Evolutionary conservation across 257 asterid genomes (phyloP).

Genomic region (Forsythia viridissima): DNA sequence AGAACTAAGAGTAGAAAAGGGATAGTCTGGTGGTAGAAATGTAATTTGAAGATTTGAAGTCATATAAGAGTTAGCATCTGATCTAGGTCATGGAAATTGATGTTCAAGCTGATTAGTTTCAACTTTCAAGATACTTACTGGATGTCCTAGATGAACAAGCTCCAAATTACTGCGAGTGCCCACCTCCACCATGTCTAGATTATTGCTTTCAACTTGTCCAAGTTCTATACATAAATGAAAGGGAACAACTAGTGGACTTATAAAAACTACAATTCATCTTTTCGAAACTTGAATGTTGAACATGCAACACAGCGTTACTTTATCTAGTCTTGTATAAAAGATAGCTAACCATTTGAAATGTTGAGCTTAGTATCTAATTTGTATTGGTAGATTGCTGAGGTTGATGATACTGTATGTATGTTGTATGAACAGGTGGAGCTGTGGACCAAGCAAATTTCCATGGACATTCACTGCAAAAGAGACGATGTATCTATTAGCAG

Average conservation of each 20-base stretch:
- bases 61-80: too few relatives aligned
- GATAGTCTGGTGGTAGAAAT: too few relatives aligned
- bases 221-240: not conserved
- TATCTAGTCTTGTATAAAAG: not conserved
- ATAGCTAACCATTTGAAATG: not conserved
- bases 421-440: constrained; percentile 41
- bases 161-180: too few relatives aligned
- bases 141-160: too few relatives aligned
- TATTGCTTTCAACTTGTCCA: not conserved
- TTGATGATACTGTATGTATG: not conserved
- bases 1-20: too few relatives aligned
- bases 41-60: too few relatives aligned
- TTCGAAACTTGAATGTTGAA: not conserved
- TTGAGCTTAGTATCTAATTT: not conserved
- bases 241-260: not conserved
- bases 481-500: constrained; percentile 44
- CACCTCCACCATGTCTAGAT: not conserved
- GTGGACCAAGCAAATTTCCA: constrained; percentile 51
- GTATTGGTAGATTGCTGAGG: not conserved
- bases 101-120: too few relatives aligned
- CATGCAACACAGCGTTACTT: not conserved
- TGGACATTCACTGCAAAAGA: constrained; percentile 53
- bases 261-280: not conserved
- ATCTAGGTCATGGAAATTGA: too few relatives aligned
- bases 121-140: too few relatives aligned